Evolutionary conservation across 2,329 filamentous ascomycete genomes (phyloP), one percentile per base, ranked within the genome.

Genomic region (Alternaria gaisen): DNA sequence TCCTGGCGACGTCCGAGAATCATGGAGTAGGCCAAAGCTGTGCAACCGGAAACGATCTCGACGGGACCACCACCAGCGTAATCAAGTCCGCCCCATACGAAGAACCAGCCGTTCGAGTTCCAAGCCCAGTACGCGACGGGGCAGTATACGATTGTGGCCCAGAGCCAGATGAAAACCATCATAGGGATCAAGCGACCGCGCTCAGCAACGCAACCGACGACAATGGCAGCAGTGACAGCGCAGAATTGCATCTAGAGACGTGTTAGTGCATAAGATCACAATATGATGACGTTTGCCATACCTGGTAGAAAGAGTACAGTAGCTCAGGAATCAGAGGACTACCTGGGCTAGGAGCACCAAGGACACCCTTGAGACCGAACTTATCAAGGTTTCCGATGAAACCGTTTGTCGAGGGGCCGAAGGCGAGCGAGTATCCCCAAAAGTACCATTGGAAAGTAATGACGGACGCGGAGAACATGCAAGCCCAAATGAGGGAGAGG

Each of bases 361-460:
- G 85, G 2, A 93, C 92, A 75, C 93, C 92, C 84, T 88, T 90
- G 71, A 99, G 85, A 63, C 93, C 95, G 72, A 98, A 97, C 80
- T 96, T 91, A 70, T 89, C 86, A 57, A 99, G 82, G 78, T 98
- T 88, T 56, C 95, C 95, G 75, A 99, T 98, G 82, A 91, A 98
- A 54, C 92, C 91, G 81, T 92, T 97, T 69, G 87, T 93, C 5
- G 90, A 91, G 43, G 87, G 85, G 74, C 91, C 95, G 81, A 98
- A 97, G 53, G 94, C 94, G 63, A 99, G 85, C 14, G 94, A 97
- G 81, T 97, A 99, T 38, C 95, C 95, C 94, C 95, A 98, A 80
- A 99, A 97, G 77, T 97, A 98, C 95, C 95, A 99, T 83, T 99
- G 95, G 84, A 99, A 97, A 58, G 92, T 91, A 78, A 97, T 86